Base-by-base conservation (phyloP, 352 stramenopile genomes). In the Hyaloperonospora arabidopsidis region DNA sequence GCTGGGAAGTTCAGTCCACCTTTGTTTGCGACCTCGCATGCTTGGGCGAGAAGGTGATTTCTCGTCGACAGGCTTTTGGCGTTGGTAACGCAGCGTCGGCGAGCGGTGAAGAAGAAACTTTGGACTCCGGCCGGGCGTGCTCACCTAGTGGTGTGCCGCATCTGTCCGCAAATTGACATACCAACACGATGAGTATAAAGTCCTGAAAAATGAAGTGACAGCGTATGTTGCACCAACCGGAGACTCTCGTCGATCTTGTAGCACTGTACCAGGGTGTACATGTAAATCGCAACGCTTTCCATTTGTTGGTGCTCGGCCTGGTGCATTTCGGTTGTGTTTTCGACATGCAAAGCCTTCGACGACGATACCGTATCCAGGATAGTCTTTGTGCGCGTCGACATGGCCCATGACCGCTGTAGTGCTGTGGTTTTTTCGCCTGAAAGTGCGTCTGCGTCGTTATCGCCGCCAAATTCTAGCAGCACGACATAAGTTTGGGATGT, bases 261-360 rank as follows among this genome's bases (percentile, higher is more conserved):
- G 57, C 70, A 80, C 40, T 76, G 51, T 32, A 80, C 63, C 46
- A 80, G 43, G 4, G 65, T 71, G 51, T 59, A 70, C 56, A 80
- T 67, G 48, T 80, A 79, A 21, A 79, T 64, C 17, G 67, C 70
- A 12, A 72, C 57, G 25, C 67, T 68, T 45, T 75, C 50, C 48
- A 70, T 63, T 52, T 74, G 54, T 46, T 59, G 38, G 32, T 59
- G 54, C 21, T 69, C 71, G 19, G 39, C 50, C 12, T 57, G 21
- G 21, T 23, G 28, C n/a, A 54, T 41, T 57, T 54, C 17, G 34
- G 43, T 28, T 35, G 32, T 3, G 18, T 43, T 51, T 49, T 67
- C 44, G 1, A 21, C 19, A 5, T 36, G 45, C 12, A 19, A 19
- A 34, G 43, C 19, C n/a, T 57, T 74, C 13, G 53, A 59, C 19